Conservation (phyloP, 768 basidiomycete genomes). For the Mycena belliarum region DNA sequence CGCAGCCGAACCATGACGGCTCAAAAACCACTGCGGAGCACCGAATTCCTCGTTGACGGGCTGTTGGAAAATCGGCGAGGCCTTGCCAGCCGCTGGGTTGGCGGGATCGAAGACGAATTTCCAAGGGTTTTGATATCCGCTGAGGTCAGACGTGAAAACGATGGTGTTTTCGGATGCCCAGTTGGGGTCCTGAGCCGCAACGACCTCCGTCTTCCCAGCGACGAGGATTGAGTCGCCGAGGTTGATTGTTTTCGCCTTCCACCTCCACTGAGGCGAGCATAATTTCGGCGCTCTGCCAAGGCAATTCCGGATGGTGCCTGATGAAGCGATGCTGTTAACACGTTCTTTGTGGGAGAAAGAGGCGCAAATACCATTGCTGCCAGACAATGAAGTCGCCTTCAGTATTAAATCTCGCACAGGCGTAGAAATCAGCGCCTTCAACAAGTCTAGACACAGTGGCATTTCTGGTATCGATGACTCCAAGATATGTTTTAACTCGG, state of each 20-base stretch:
- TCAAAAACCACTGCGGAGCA: conserved; percentile 1
- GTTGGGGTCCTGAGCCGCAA: not conserved
- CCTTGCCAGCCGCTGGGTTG: not conserved
- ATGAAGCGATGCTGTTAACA: not conserved
- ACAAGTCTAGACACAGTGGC: not conserved
- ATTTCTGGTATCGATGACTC: not conserved
- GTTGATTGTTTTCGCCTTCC: not conserved
- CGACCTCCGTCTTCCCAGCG: not conserved
- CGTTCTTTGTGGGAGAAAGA: no score
- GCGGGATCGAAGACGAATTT: not conserved
- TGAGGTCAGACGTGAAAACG: not conserved
- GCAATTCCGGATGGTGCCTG: conserved; percentile 12
- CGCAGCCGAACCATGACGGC: not conserved
- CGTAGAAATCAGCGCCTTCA: conserved; percentile 2
- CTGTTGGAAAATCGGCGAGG: not conserved
- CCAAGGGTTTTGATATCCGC: not conserved
- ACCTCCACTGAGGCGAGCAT: not conserved
- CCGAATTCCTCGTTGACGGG: conserved; percentile 4
- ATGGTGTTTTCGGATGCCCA: conserved; percentile 1
- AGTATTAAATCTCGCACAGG: conserved; percentile 1
- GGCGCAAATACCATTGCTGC: not conserved
- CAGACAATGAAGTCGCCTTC: not conserved
- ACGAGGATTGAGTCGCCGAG: not conserved
- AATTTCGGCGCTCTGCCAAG: conserved; percentile 14
- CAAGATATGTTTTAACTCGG: not conserved